These are phyloP conservation scores for Cadophora sp. DNA, from an alignment of 2,329 filamentous ascomycete genomes.

Conservation along the genomic window DNA sequence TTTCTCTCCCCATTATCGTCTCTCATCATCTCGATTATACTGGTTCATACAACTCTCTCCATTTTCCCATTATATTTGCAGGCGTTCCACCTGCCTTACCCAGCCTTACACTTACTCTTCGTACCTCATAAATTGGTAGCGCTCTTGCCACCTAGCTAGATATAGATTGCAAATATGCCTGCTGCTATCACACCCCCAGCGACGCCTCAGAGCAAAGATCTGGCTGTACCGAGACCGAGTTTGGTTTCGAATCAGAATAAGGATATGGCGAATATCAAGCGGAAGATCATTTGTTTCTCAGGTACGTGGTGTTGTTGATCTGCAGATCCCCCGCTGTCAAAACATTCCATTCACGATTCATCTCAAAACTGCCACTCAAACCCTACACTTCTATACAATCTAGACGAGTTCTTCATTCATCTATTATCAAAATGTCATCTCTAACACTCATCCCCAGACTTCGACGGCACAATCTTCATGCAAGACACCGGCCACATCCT, in stretches of 20 bases:
- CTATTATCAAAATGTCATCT: too few species aligned
- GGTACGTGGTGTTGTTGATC: slow-evolving; percentile 48
- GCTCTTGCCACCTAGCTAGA: slow-evolving; percentile 1
- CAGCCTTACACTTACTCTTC: not conserved
- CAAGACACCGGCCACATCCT: slow-evolving; percentile 74
- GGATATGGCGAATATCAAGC: slow-evolving; percentile 51
- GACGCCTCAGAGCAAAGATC: slow-evolving; percentile 43
- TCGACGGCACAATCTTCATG: slow-evolving; percentile 76
- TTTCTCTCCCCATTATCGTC: not conserved
- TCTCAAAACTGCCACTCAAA: too few species aligned
- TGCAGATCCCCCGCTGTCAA: slow-evolving; percentile 17
- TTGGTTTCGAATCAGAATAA: slow-evolving; percentile 37
- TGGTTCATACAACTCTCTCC: not conserved
- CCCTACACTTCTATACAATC: too few species aligned
- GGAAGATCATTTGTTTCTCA: slow-evolving; percentile 66
- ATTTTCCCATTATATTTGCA: not conserved
- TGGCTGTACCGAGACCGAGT: slow-evolving; percentile 40
- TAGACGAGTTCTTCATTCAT: too few species aligned
- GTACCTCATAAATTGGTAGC: slow-evolving; percentile 2
- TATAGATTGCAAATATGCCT: slow-evolving; percentile 47
- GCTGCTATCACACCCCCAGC: slow-evolving; percentile 47
- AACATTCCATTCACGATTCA: not conserved
- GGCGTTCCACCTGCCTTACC: slow-evolving; percentile 8
- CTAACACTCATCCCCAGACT: slow-evolving; percentile 54
- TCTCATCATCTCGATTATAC: not conserved